phyloP scores from a whole-genome alignment of 805 yeast species.

The Starmerella davenportii region DNA sequence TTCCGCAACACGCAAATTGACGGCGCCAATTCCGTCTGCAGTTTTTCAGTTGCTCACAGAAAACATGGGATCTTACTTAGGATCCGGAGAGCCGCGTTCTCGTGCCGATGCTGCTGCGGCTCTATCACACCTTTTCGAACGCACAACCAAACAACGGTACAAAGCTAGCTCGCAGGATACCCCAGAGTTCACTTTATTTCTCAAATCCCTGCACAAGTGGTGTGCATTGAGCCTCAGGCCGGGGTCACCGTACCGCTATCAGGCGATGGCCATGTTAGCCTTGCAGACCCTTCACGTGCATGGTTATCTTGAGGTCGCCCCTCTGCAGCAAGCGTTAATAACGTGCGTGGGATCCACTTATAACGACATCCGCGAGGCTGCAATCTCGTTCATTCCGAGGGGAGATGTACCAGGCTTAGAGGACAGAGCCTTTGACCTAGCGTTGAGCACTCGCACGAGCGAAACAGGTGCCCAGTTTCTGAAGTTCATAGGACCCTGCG shows the following conservation, averaged over 20 bases:
- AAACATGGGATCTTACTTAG: constrained; percentile 34
- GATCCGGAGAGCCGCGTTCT: constrained; percentile 50
- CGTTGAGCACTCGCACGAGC: constrained; percentile 6
- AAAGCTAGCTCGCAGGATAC: constrained; percentile 2
- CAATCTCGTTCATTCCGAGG: too few species aligned
- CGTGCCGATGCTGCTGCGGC: constrained; percentile 48
- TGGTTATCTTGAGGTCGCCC: background rate
- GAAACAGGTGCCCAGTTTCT: constrained; percentile 13
- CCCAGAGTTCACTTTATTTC: constrained; percentile 25
- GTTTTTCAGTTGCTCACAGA: constrained; percentile 30
- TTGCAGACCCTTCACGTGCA: background rate
- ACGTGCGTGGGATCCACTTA: constrained; percentile 53
- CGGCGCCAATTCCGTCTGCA: constrained; percentile 34
- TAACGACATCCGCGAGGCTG: constrained; percentile 48
- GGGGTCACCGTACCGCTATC: constrained; percentile 38
- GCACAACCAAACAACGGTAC: background rate
- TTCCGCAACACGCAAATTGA: constrained; percentile 41
- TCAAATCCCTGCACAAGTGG: constrained; percentile 26
- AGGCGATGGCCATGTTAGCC: constrained; percentile 28
- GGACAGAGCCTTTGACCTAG: constrained; percentile 3
- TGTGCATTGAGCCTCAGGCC: constrained; percentile 31
- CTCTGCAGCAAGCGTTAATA: constrained; percentile 32
- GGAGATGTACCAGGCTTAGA: too few species aligned
- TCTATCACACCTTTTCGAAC: constrained; percentile 34
- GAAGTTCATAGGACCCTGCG: constrained; percentile 2